Evolutionary conservation across 2,329 filamentous ascomycete genomes (phyloP).

Genomic region (Colletotrichum aenigma): DNA sequence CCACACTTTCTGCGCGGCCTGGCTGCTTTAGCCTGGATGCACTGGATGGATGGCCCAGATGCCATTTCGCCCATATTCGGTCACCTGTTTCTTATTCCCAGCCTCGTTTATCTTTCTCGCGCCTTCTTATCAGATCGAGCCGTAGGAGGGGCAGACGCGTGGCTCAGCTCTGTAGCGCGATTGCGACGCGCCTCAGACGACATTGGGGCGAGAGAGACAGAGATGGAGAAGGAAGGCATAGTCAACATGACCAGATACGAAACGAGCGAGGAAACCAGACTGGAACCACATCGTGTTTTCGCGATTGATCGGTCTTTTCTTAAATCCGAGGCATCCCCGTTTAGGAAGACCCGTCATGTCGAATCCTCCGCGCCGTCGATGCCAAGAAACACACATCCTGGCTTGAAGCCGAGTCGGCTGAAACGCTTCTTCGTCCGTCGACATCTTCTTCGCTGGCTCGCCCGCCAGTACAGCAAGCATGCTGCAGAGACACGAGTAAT

Average conservation of each 20-base stretch:
- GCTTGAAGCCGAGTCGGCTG: not conserved
- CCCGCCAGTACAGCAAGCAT: not conserved
- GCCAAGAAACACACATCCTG: not conserved
- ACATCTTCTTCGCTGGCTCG: not conserved
- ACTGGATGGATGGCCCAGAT: not conserved
- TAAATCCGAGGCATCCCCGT: not conserved
- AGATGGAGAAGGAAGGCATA: not conserved
- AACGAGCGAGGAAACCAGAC: constrained; percentile 5
- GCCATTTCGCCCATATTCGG: not conserved
- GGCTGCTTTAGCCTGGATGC: not conserved
- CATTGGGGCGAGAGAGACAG: not conserved
- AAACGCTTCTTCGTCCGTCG: constrained; percentile 3
- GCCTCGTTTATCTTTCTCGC: not conserved
- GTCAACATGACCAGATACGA: constrained; percentile 1
- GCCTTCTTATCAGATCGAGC: not conserved
- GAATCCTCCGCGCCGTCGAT: not conserved
- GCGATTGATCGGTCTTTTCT: not conserved
- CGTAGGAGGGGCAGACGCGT: not conserved
- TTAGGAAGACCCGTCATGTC: not conserved
- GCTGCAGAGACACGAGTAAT: constrained; percentile 15
- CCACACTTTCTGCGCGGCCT: not conserved
- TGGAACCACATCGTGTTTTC: not conserved
- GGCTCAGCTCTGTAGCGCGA: not conserved
- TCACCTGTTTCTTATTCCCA: not conserved
- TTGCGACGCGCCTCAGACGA: not conserved